phyloP scores from a whole-genome alignment of 176 grass and related monocot genomes.

The Panicum miliaceum region DNA sequence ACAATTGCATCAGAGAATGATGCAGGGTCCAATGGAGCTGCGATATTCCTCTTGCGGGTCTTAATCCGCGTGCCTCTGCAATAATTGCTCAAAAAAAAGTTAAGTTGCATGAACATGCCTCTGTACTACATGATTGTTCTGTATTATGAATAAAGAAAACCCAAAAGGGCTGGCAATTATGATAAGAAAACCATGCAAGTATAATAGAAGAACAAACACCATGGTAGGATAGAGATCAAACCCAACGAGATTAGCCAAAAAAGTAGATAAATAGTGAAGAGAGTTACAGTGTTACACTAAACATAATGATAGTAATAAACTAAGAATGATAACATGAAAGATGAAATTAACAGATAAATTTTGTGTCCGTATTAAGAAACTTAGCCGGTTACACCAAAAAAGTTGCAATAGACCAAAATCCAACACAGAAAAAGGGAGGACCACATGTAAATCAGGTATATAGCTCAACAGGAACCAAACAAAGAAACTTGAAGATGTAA shows the following conservation, averaged over 20 bases:
- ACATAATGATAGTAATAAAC: not conserved
- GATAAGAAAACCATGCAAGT: constrained; percentile 5
- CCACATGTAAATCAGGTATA: not conserved
- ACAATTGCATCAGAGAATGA: constrained; percentile 99
- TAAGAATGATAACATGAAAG: not conserved
- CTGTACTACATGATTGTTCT: not conserved
- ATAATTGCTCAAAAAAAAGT: constrained; percentile 32
- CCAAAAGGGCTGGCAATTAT: not conserved
- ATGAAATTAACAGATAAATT: not conserved
- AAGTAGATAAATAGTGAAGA: not conserved
- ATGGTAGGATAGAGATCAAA: not conserved
- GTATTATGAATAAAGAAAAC: not conserved
- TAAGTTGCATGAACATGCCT: not conserved
- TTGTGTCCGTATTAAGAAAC: not conserved
- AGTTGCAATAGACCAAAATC: not conserved
- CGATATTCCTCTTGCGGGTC: constrained; percentile 99
- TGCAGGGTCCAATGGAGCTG: constrained; percentile 91
- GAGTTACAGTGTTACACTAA: not conserved
- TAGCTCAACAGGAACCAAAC: not conserved
- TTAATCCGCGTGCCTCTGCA: constrained; percentile 96
- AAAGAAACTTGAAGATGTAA: not conserved
- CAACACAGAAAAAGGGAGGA: not conserved
- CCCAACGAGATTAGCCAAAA: not conserved
- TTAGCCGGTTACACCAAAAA: not conserved
- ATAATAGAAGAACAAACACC: not conserved